Evolutionary conservation across 768 basidiomycete species (phyloP).

Genomic region (Inosperma sp.): DNA sequence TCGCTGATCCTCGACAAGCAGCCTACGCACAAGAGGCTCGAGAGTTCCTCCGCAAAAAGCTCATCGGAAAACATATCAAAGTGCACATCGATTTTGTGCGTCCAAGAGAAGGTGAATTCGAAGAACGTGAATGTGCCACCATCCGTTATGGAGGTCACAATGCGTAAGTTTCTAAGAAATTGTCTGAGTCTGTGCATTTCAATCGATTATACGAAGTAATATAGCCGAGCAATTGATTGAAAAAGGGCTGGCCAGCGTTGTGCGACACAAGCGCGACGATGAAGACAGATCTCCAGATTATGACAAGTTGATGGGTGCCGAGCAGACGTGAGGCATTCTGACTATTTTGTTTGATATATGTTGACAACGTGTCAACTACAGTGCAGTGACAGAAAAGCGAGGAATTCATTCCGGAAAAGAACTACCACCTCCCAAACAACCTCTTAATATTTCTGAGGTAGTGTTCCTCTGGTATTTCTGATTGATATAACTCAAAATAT

Average conservation of each 20-base stretch:
- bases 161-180: conserved; percentile 45
- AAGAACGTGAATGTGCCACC: conserved; percentile 89
- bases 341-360: not conserved
- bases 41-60: conserved; percentile 86
- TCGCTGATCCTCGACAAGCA: conserved; percentile 81
- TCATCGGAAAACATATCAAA: conserved; percentile 86
- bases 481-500: conserved; percentile 6
- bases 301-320: conserved; percentile 93
- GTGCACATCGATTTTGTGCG: conserved; percentile 87
- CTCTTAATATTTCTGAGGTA: conserved; percentile 92
- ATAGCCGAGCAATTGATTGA: conserved; percentile 91
- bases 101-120: conserved; percentile 88
- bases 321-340: conserved; percentile 65
- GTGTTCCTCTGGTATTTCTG: not conserved
- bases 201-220: conserved; percentile 48
- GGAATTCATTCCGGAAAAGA: conserved; percentile 96
- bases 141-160: conserved; percentile 80
- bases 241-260: conserved; percentile 83
- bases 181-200: not conserved
- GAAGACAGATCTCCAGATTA: conserved; percentile 95
- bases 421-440: conserved; percentile 66
- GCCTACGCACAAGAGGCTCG: conserved; percentile 89
- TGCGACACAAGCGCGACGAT: conserved; percentile 92
- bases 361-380: conserved; percentile 26
- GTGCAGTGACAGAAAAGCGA: conserved; percentile 69